Conservation (phyloP, 192 early-diverging fungal genomes). For the Blastocladiella britannica region DNA sequence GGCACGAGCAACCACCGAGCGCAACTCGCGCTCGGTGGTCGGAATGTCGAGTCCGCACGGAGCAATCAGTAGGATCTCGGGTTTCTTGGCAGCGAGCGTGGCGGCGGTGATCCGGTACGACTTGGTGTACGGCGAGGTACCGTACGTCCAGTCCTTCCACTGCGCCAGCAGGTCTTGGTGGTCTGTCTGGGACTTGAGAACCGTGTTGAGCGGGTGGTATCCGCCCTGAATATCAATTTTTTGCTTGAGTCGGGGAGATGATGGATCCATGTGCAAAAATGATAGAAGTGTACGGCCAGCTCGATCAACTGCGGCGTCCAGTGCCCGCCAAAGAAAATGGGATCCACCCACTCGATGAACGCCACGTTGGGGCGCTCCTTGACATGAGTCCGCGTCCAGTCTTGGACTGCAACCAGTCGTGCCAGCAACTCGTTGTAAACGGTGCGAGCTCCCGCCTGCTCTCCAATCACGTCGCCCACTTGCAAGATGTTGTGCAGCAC, state of each 20-base stretch:
- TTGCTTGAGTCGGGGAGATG: no score
- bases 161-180: no score
- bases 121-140: not conserved
- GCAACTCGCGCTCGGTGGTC: constrained; percentile 13
- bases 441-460: constrained; percentile 6
- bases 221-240: no score
- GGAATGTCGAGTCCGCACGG: constrained; percentile 26
- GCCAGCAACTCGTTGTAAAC: not conserved
- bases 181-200: constrained; percentile 6
- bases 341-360: constrained; percentile 32
- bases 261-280: no score
- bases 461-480: constrained; percentile 18
- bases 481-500: constrained; percentile 20
- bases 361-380: constrained; percentile 8
- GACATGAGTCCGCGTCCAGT: not conserved
- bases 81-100: constrained; percentile 10
- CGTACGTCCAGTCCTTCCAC: constrained; percentile 1
- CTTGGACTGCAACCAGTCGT: not conserved
- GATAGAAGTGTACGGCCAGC: no score
- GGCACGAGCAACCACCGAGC: not conserved
- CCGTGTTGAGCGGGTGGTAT: constrained; percentile 14
- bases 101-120: constrained; percentile 6
- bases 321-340: constrained; percentile 21
- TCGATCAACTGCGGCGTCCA: constrained; percentile 31
- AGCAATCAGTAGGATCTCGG: constrained; percentile 21